A percentile compares a stretch with the other conserved stretches of the same genome.
These are phyloP conservation scores for Salix purpurea DNA, from an alignment of 345 rosid species.

Conservation along the genomic window DNA sequence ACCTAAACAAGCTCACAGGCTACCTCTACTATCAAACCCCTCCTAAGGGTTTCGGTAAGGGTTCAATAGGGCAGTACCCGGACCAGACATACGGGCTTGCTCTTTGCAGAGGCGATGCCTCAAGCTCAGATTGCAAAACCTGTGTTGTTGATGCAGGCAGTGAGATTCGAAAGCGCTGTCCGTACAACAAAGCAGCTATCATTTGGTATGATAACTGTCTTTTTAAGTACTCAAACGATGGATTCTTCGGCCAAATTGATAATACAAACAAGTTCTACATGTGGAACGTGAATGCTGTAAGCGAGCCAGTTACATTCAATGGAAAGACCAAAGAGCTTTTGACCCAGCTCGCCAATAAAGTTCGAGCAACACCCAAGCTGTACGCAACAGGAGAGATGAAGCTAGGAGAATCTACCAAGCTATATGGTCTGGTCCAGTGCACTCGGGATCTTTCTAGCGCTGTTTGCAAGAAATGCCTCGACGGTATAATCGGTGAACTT, in stretches of 20 bases:
- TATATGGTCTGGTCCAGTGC: slow-evolving; percentile 45
- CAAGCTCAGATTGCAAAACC: slow-evolving; percentile 29
- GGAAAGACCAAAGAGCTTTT: slow-evolving; percentile 27
- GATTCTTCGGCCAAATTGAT: slow-evolving; percentile 42
- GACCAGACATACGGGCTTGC: slow-evolving; percentile 29
- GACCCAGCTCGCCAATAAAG: slow-evolving; percentile 18
- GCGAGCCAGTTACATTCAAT: slow-evolving; percentile 23
- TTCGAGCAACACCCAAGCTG: slow-evolving; percentile 14
- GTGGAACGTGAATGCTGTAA: slow-evolving; percentile 28
- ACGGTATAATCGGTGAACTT: slow-evolving; percentile 31
- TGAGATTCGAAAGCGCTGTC: slow-evolving; percentile 33
- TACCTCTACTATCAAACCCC: slow-evolving; percentile 23
- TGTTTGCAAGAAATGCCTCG: slow-evolving; percentile 39
- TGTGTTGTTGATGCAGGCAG: slow-evolving; percentile 29
- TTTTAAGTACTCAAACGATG: slow-evolving; percentile 31
- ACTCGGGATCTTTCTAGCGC: slow-evolving; percentile 28
- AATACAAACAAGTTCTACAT: slow-evolving; percentile 33
- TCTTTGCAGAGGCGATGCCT: slow-evolving; percentile 39
- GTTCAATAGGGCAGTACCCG: slow-evolving; percentile 17
- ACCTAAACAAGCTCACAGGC: slow-evolving; percentile 28
- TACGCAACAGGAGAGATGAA: slow-evolving; percentile 24
- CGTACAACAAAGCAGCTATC: slow-evolving; percentile 31
- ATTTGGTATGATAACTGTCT: slow-evolving; percentile 47
- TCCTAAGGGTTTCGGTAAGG: slow-evolving; percentile 23
- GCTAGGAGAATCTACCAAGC: slow-evolving; percentile 6